Percentiles rank a stretch among this genome's conserved stretches.
These are phyloP conservation scores for Leptographium flavum DNA, from an alignment of 2,329 filamentous ascomycete genomes.

Conservation along the genomic window DNA sequence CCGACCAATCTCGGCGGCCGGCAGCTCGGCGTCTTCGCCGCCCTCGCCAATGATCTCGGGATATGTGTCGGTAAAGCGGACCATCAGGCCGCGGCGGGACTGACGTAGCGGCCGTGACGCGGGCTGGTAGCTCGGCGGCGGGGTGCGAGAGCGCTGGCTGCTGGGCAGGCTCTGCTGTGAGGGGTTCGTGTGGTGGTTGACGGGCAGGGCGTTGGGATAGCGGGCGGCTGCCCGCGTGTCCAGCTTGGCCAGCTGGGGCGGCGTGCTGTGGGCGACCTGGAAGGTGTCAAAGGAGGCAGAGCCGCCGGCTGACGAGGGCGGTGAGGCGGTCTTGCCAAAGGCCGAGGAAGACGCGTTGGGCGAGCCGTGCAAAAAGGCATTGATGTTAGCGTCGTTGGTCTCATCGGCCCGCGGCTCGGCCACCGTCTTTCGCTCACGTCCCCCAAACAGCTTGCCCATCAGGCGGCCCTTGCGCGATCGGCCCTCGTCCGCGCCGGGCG, in stretches of 20 bases:
- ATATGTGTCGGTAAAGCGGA: conserved; percentile 57
- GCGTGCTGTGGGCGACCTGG: conserved; percentile 35
- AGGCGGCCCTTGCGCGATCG: conserved; percentile 36
- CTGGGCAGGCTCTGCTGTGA: conserved; percentile 29
- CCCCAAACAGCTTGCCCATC: conserved; percentile 48
- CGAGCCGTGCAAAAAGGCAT: conserved; percentile 43
- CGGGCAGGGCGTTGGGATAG: conserved; percentile 38
- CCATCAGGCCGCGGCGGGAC: conserved; percentile 51
- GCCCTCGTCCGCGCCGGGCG: conserved; percentile 5
- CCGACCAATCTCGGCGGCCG: conserved; percentile 56
- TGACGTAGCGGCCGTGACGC: not conserved
- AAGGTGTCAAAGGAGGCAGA: conserved; percentile 38
- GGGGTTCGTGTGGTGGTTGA: conserved; percentile 21
- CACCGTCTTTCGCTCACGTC: conserved; percentile 21
- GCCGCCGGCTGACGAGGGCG: not conserved
- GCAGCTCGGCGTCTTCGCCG: conserved; percentile 69
- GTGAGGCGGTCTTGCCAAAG: not conserved
- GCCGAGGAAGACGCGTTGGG: conserved; percentile 12
- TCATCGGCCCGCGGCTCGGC: conserved; percentile 21
- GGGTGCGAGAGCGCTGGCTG: conserved; percentile 27
- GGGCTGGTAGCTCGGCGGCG: conserved; percentile 17
- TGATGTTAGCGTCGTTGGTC: conserved; percentile 29
- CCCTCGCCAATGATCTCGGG: conserved; percentile 83
- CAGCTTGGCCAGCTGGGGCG: conserved; percentile 32
- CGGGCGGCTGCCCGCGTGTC: conserved; percentile 40